Base-by-base conservation (phyloP, 2,329 filamentous ascomycete genomes). In the Drechslerella dactyloides region DNA sequence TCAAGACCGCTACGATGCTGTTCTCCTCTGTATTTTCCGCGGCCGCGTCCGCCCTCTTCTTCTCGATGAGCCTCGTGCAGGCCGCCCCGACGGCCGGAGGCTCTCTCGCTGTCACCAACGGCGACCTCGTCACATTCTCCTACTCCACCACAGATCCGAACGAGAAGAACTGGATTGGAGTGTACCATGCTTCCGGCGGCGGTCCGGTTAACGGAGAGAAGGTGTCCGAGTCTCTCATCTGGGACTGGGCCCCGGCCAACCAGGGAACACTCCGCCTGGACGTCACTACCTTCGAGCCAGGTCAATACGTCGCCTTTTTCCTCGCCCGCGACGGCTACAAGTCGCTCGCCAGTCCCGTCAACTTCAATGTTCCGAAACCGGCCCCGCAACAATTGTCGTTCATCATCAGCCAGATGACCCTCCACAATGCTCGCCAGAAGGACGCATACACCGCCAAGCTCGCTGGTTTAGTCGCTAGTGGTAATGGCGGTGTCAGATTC, bases 231-330 rank as follows among this genome's bases (percentile, higher is more conserved):
- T 78, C 80, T 0, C 62, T 81, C 10, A 66, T 73, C 2, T 82
- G 80, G 80, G 74, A 73, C 0, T 81, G 79, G 57, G 78, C 79
- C 1, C 77, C 78, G 0, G 61, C 68, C 0, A 35, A 68, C 0
- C 46, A 76, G 3, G 85, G 92, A 97, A 78, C 87, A 84, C 78
- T 93, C 89, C 40, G 97, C 87, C 80, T 89, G 88, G 77, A 93
- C 93, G 78, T 89, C 90, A 74, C 96, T 83, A 81, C 93, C 87
- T 81, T 91, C 87, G 81, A 92, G 86, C 77, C 91, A 91, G 70
- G 90, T 81, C 27, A 75, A 53, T 69, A 85, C 83, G 77, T 87
- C 88, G 80, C 90, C 84, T 58, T 91, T 85, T 75, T 96, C 90
- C 69, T 89, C 87, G 75, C 94, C 93, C 80, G 89, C 89, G 77